A percentile compares a stretch with the other conserved stretches of the same genome.
Evolutionary conservation across 2,329 filamentous ascomycete genomes (phyloP).

Genomic region (Ophiognomonia clavigignenti-juglandacearum): DNA sequence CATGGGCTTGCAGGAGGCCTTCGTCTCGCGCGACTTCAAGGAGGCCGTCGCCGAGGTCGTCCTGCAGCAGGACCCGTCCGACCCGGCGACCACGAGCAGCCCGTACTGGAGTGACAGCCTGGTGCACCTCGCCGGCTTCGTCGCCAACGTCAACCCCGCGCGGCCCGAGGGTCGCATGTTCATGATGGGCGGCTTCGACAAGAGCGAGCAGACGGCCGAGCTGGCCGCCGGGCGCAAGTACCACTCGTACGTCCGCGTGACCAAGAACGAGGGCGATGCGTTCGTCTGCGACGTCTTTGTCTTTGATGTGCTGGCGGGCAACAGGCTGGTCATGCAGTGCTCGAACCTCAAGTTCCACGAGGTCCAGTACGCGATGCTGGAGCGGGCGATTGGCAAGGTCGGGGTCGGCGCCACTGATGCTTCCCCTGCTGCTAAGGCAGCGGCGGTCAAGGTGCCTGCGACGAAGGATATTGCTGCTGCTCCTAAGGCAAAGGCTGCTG

Average conservation of each 20-base stretch:
- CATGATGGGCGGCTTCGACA: constrained; percentile 19
- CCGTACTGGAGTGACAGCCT: constrained; percentile 21
- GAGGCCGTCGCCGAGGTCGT: constrained; percentile 18
- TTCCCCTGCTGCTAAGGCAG: neutral
- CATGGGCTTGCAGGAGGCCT: constrained; percentile 17
- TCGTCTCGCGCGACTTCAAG: constrained; percentile 11
- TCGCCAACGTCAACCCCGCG: constrained; percentile 16
- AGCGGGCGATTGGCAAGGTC: constrained; percentile 10
- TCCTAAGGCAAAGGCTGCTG: constrained; percentile 5
- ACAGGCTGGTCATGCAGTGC: constrained; percentile 17
- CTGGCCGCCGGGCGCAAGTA: constrained; percentile 17
- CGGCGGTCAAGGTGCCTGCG: neutral
- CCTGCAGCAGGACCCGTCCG: constrained; percentile 13
- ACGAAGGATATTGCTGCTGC: neutral
- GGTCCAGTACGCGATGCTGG: constrained; percentile 16
- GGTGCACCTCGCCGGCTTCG: constrained; percentile 19
- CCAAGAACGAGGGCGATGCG: constrained; percentile 14
- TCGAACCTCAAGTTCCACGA: constrained; percentile 18
- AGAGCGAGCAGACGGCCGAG: constrained; percentile 16
- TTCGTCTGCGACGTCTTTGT: constrained; percentile 19
- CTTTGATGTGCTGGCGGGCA: constrained; percentile 14
- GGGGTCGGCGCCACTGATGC: neutral
- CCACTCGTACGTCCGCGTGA: constrained; percentile 17
- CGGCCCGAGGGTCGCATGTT: constrained; percentile 12
- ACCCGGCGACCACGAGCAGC: constrained; percentile 12